Conservation (phyloP, 1,284 basidiomycete species). For the Exobasidium cylindrosporum region DNA sequence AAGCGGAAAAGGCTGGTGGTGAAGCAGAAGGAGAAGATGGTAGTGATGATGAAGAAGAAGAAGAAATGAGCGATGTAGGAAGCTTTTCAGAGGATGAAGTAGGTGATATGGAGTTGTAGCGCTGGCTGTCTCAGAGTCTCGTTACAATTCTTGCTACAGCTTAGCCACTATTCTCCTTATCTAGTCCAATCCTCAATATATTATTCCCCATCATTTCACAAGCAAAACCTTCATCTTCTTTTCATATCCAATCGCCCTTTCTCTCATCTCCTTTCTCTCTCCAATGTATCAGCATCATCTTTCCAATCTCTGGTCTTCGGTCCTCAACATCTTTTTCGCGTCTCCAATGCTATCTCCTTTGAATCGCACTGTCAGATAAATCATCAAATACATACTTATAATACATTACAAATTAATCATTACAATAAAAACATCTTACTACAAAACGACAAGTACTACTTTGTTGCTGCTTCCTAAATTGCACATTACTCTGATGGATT, state of each 20-base stretch:
- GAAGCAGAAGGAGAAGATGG: slow-evolving; percentile 35
- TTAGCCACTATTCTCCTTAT: not conserved
- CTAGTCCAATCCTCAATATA: not conserved
- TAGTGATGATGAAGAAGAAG: slow-evolving; percentile 29
- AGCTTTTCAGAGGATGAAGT: slow-evolving; percentile 41
- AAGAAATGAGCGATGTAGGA: slow-evolving; percentile 51
- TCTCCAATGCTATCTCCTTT: too few species aligned
- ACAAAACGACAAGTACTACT: not conserved
- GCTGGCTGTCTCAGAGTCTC: too few species aligned
- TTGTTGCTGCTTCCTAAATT: too few species aligned
- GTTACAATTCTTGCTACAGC: not conserved
- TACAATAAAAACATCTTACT: not conserved
- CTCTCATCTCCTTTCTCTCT: not conserved
- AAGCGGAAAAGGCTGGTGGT: slow-evolving; percentile 26
- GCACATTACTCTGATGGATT: too few species aligned
- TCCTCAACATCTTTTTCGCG: too few species aligned
- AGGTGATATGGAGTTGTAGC: slow-evolving; percentile 39
- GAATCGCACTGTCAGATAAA: too few species aligned
- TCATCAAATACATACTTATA: too few species aligned
- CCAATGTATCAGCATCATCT: too few species aligned
- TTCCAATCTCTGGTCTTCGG: too few species aligned
- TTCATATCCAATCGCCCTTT: not conserved
- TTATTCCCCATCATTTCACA: not conserved
- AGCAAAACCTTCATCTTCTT: not conserved
- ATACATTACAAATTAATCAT: too few species aligned